Evolutionary conservation across 2,329 filamentous ascomycete genomes (phyloP), one percentile per base, ranked within the genome.

Genomic region (Tolypocladium album): DNA sequence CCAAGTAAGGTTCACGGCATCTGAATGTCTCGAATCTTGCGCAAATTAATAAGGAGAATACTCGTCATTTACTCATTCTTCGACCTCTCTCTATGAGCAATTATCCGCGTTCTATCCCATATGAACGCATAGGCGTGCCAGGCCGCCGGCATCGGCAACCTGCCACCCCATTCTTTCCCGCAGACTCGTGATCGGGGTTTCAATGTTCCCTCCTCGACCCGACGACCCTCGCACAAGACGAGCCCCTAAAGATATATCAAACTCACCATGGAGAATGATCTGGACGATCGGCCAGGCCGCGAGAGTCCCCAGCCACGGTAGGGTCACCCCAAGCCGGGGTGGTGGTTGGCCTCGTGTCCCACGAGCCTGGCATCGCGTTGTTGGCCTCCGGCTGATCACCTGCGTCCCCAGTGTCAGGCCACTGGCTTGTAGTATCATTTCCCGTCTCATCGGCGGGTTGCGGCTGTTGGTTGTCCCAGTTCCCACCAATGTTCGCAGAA

Each of bases 321-420:
- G 59, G 3, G 62, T 75, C 73, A 20, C 60, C 69, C 73, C 72
- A 75, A 0, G 61, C n/a, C 2, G 63, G 60, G 5, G 38, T 6
- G 34, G 34, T n/a, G 7, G 61, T 56, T 15, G 66, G 57, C 11
- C 60, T 36, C 0, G 65, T 61, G 7, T 62, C 62, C 70, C 71
- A 73, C 2, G 66, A 64, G 2, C 71, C 72, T 15, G 73, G 73
- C 70, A 73, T 72, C 38, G 70, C 65, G 38, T 70, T 72, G 60
- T 62, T 66, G 12, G 56, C 38, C 12, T 60, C 47, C 2, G 53
- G 24, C 1, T 17, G 27, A 24, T 62, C 40, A 42, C 38, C 42
- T 43, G 50, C n/a, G 43, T 47, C 58, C 20, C 38, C 43, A 17
- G 55, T 22, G 47, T 60, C 20, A 5, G 11, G 31, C 52, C 58